phyloP scores from a whole-genome alignment of 805 yeast genomes.

The Teunomyces lycoperdinae region DNA sequence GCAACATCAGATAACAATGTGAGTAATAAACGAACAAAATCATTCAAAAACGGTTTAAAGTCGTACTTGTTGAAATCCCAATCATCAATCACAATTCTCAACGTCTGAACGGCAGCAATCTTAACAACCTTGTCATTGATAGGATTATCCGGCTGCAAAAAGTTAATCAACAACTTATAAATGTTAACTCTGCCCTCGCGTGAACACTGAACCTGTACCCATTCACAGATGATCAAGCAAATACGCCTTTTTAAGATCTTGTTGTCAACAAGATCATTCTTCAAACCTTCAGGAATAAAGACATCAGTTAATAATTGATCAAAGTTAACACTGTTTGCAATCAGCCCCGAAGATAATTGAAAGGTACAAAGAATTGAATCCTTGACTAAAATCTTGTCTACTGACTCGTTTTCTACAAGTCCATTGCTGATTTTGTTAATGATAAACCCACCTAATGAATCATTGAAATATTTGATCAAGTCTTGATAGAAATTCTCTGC shows the following conservation, averaged over 20 bases:
- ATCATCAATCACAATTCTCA: conserved; percentile 71
- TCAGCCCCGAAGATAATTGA: conserved; percentile 68
- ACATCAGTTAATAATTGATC: conserved; percentile 57
- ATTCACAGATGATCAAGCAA: conserved; percentile 72
- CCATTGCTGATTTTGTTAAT: conserved; percentile 55
- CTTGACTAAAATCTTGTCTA: conserved; percentile 57
- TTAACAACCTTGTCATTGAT: conserved; percentile 76
- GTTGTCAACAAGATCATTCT: conserved; percentile 44
- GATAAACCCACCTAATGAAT: conserved; percentile 50
- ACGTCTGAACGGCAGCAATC: conserved; percentile 68
- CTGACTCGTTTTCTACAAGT: conserved; percentile 26
- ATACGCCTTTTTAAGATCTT: conserved; percentile 74
- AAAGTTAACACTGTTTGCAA: conserved; percentile 65
- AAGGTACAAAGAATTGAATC: conserved; percentile 84
- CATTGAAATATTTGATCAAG: conserved; percentile 61
- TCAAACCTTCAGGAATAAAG: conserved; percentile 65
- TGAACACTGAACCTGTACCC: conserved; percentile 70
- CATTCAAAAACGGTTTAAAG: conserved; percentile 63
- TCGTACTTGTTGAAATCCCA: conserved; percentile 76
- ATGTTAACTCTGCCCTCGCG: conserved; percentile 54
- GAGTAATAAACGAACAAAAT: conserved; percentile 49
- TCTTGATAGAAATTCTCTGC: conserved; percentile 83
- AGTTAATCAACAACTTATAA: conserved; percentile 53
- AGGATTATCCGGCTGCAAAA: conserved; percentile 46
- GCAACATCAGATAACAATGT: conserved; percentile 48